Evolutionary conservation across 495 filamentous ascomycete species (phyloP), one percentile per base, ranked within the genome.

Genomic region (Penicillium malachiteum): DNA sequence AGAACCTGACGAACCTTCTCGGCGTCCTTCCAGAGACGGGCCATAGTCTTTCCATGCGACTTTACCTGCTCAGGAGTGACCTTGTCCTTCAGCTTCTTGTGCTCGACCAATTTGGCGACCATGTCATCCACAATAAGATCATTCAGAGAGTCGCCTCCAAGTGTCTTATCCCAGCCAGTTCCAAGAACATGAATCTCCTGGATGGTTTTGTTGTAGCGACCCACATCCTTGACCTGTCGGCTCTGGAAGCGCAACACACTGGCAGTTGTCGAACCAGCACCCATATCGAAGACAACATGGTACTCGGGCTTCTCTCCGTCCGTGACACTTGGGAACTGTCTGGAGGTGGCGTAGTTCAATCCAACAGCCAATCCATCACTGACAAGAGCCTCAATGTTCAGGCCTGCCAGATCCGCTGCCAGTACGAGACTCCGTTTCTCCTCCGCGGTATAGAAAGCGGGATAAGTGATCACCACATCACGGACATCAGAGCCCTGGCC

Each of bases 221-320:
- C 92, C 54, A 95, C 75, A 65, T 96, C 92, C 77, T 97, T 99
- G 45, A 97, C 89, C 6, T 80, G 87, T 59, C 84, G 84, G 64
- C 88, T 89, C 68, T 96, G 92, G 76, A 97, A 96, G 62, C 83
- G 87, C 67, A 99, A 66, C 14, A 99, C 78, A 7, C 92, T 95
- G n/a, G 93, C 94, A 54, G 91, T 96, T 13, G 95, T 90, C n/a
- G 91, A 96, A 8, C 94, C 94, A 63, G 94, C 94, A 55, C 94
- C 94, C 92, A 97, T 97, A 63, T 99, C 95, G 61, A 91, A 97
- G 14, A 99, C 83, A 65, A 99, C 78, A 67, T 99, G 91, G 63
- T 88, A 83, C 70, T 99, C 94, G 3, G 94, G 89, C 76, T 90
- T 92, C 60, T 85, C 87, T 43, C 91, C 92, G 52, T 93, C 86